Evolutionary conservation across 306 rosid species (phyloP), one percentile per base, ranked within the genome.

Genomic region (Cucurbita moschata): DNA sequence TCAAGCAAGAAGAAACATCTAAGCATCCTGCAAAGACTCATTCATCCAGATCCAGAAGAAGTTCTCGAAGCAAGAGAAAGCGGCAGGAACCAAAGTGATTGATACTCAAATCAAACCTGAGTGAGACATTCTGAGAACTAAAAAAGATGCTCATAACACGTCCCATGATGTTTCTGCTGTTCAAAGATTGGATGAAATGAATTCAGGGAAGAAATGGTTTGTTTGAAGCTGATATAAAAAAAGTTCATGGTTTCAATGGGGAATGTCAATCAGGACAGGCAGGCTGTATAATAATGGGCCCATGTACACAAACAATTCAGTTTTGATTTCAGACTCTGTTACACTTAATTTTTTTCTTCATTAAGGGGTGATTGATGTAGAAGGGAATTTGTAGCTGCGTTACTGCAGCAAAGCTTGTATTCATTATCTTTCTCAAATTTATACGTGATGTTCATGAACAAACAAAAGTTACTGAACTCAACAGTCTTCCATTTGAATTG

Each of bases 61-160:
- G 82, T 40, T 46, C 83, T 63, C 88, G 89, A 73, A 88, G 88
- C 77, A 93, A 95, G 91, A 83, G 96, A 83, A 95, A 83, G 87
- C 97, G 82, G 84, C 96, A 79, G 6, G 96, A 95, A 79, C 42
- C 87, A 35, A 90, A 80, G 78, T 80, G 58, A 85, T 79, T 3
- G 89, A 88, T 55, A 55, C 74, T 49, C 97, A 87, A 80, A 83
- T 49, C 97, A 89, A 80, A 83, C 73, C 60, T 83, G 92, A 16
- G 53, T 42, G 18, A 87, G 89, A 75, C 85, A 80, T 59, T 76
- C 87, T 30, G 92, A 90, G 77, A 82, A 78, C 79, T 86, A 79
- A 86, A 81, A 44, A 66, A 30, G 35, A 30, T 30, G 16, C 5
- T 4, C 57, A 49, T 56, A 49, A 46, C 78, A 77, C 49, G 49